These are phyloP conservation scores for Corymbia calophylla DNA, from an alignment of 441 rosid species.

Conservation along the genomic window DNA sequence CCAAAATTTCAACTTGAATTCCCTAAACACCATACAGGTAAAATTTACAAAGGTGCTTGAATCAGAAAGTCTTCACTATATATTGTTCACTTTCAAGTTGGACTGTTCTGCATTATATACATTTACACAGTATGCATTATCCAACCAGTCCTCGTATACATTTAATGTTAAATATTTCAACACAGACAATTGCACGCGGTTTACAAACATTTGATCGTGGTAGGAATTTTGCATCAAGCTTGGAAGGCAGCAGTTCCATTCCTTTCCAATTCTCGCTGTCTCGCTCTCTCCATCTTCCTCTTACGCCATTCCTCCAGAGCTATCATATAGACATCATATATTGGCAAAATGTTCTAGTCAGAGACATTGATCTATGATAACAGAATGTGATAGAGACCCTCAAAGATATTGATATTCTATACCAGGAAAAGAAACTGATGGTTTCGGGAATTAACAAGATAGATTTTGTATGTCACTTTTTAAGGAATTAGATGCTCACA, in stretches of 20 bases:
- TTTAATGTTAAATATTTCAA: neutral
- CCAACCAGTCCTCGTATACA: neutral
- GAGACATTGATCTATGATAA: neutral
- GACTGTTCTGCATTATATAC: neutral
- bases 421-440: neutral
- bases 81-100: neutral
- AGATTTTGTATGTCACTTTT: neutral
- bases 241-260: constrained; percentile 38
- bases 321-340: constrained; percentile 7
- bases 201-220: neutral
- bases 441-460: neutral
- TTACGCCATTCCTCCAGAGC: constrained; percentile 94
- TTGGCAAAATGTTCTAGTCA: neutral
- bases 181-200: neutral
- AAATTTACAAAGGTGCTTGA: neutral
- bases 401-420: neutral
- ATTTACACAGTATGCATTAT: neutral
- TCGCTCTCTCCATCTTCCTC: constrained; percentile 85
- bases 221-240: constrained; percentile 2
- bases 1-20: neutral
- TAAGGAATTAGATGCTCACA: neutral
- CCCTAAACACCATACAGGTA: neutral
- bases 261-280: constrained; percentile 53
- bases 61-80: neutral
- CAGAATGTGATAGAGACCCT: neutral